Evolutionary conservation across 2,329 filamentous ascomycete genomes (phyloP).

Genomic region (Ascochyta rabiei): DNA sequence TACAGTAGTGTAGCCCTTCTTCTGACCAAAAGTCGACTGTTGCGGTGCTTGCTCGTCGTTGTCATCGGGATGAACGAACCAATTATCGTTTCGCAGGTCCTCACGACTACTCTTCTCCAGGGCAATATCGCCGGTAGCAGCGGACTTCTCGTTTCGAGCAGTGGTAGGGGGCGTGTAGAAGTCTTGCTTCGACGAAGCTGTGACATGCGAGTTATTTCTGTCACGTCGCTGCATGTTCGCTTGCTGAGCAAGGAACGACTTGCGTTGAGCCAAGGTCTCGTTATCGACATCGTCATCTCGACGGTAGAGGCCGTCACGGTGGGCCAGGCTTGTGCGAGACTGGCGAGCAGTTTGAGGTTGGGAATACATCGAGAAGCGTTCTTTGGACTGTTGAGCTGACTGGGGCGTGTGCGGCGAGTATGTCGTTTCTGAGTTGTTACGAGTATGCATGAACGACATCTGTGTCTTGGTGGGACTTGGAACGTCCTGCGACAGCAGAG

Average conservation of each 20-base stretch:
- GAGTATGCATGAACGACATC: slow-evolving; percentile 82
- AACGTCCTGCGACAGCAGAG: slow-evolving; percentile 36
- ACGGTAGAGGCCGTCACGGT: slow-evolving; percentile 38
- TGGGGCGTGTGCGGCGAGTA: slow-evolving; percentile 59
- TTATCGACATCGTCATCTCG: slow-evolving; percentile 33
- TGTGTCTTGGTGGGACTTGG: slow-evolving; percentile 50
- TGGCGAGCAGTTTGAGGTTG: slow-evolving; percentile 44
- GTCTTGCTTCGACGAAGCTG: slow-evolving; percentile 37
- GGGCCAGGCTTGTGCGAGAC: slow-evolving; percentile 47
- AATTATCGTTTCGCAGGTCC: slow-evolving; percentile 53
- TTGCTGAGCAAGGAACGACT: slow-evolving; percentile 42
- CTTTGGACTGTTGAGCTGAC: slow-evolving; percentile 61
- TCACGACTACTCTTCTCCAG: slow-evolving; percentile 39
- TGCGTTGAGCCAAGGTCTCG: slow-evolving; percentile 43
- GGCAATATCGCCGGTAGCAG: slow-evolving; percentile 35
- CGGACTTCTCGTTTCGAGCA: slow-evolving; percentile 20
- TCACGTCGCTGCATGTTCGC: slow-evolving; percentile 42
- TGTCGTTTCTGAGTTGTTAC: slow-evolving; percentile 65
- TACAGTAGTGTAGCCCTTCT: slow-evolving; percentile 38
- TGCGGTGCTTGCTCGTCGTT: slow-evolving; percentile 24
- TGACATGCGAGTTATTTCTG: slow-evolving; percentile 35
- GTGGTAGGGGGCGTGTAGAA: slow-evolving; percentile 38
- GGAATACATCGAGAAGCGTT: slow-evolving; percentile 53
- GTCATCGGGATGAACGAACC: slow-evolving; percentile 50
- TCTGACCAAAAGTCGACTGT: slow-evolving; percentile 31